Conservation (phyloP, 495 filamentous ascomycete genomes). For the Tuber brumale region DNA sequence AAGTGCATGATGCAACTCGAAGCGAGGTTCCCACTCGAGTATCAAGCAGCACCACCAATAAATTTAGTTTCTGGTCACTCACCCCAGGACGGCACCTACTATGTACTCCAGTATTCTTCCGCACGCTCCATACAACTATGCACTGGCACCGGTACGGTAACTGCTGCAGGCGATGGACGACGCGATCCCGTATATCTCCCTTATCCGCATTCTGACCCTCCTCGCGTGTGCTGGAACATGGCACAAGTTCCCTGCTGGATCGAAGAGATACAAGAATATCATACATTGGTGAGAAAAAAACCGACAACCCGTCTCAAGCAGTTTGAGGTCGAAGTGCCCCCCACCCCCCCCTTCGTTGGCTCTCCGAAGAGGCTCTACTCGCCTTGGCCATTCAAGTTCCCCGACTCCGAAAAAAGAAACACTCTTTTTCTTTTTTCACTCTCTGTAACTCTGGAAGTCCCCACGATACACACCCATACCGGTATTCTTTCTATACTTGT, state of each 20-base stretch:
- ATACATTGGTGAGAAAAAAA: not conserved
- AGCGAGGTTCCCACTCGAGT: conserved; percentile 12
- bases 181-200: not conserved
- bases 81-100: not conserved
- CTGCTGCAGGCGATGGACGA: not conserved
- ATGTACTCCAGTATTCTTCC: not conserved
- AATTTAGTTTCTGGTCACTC: conserved; percentile 5
- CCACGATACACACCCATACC: not conserved
- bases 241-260: not conserved
- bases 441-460: not conserved
- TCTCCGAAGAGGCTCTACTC: not conserved
- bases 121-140: not conserved
- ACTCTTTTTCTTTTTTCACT: conserved; percentile 1
- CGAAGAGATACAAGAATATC: not conserved
- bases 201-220: not conserved
- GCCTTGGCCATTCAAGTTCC: not conserved
- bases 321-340: not conserved
- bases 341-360: not conserved
- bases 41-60: conserved; percentile 3
- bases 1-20: conserved; percentile 23
- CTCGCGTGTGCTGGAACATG: not conserved
- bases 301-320: conserved; percentile 3
- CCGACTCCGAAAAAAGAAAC: conserved; percentile 1
- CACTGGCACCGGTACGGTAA: no score
- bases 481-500: not conserved